Conservation (phyloP, 129 eudicot species). For the Smallanthus sonchifolius region DNA sequence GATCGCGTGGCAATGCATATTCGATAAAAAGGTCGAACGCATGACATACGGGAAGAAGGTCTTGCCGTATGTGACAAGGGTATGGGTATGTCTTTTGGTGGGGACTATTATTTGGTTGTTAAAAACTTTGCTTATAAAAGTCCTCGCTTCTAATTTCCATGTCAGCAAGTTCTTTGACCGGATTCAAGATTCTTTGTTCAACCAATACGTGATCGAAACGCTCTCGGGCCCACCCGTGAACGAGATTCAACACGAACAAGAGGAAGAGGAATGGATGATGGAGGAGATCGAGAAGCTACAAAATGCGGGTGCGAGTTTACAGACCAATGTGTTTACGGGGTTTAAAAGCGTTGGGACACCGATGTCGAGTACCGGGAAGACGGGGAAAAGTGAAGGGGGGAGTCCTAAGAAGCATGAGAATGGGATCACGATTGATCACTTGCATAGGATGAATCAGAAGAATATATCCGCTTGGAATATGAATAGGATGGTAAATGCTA, state of each 20-base stretch:
- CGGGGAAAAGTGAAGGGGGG: not conserved
- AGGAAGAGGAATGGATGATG: slow-evolving; percentile 37
- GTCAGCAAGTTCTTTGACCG: slow-evolving; percentile 56
- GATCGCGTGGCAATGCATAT: slow-evolving; percentile 41
- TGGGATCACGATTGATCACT: slow-evolving; percentile 55
- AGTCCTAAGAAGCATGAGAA: slow-evolving; percentile 34
- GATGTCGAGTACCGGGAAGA: slow-evolving; percentile 9
- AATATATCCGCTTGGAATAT: slow-evolving; percentile 86
- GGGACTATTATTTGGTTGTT: slow-evolving; percentile 53
- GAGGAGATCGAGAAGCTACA: slow-evolving; percentile 43
- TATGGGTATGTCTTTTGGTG: slow-evolving; percentile 49
- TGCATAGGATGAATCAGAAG: slow-evolving; percentile 67
- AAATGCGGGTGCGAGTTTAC: slow-evolving; percentile 34
- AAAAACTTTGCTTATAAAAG: slow-evolving; percentile 45
- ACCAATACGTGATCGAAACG: slow-evolving; percentile 51
- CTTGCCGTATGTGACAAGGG: slow-evolving; percentile 36
- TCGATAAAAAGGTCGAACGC: slow-evolving; percentile 35
- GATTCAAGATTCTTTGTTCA: slow-evolving; percentile 55
- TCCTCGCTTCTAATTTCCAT: slow-evolving; percentile 50
- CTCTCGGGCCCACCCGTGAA: slow-evolving; percentile 34
- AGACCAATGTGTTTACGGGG: slow-evolving; percentile 38
- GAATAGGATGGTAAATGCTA: slow-evolving; percentile 65
- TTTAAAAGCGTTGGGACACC: slow-evolving; percentile 39
- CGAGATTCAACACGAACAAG: slow-evolving; percentile 34
- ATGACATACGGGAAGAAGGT: slow-evolving; percentile 32